These are phyloP conservation scores for Cajanus cajan DNA, from an alignment of 306 rosid genomes.

Conservation along the genomic window DNA sequence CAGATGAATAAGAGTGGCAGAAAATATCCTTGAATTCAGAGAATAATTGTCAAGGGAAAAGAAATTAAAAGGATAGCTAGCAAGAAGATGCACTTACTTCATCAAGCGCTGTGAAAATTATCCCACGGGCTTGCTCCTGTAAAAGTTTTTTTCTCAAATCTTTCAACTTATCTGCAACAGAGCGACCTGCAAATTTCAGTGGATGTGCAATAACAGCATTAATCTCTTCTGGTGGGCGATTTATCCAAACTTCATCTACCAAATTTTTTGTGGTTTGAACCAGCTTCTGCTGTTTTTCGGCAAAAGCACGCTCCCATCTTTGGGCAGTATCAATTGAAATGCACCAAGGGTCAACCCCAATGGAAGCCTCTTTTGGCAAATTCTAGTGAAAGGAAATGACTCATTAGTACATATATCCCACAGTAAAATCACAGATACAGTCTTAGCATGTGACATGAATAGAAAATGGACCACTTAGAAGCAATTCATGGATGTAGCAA, in stretches of 20 bases:
- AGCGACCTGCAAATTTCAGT: conserved; percentile 71
- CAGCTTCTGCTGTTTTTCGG: conserved; percentile 72
- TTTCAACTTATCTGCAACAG: conserved; percentile 77
- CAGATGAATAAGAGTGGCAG: conserved; percentile 1
- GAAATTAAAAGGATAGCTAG: neutral
- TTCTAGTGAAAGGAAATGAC: conserved; percentile 50
- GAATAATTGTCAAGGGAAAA: neutral
- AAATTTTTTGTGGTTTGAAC: conserved; percentile 77
- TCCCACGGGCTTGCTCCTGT: conserved; percentile 59
- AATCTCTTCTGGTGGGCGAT: conserved; percentile 56
- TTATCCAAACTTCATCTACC: conserved; percentile 92
- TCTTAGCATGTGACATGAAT: neutral
- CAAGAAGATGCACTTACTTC: conserved; percentile 57
- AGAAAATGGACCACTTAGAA: conserved; percentile 1
- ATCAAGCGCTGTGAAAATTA: conserved; percentile 81
- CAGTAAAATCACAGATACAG: conserved; percentile 10
- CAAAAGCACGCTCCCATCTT: conserved; percentile 77
- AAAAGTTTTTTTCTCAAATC: conserved; percentile 65
- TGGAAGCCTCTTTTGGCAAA: conserved; percentile 59
- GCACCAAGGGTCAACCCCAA: conserved; percentile 98
- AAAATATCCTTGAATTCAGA: neutral
- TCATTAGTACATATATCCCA: conserved; percentile 18
- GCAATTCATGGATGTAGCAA: neutral
- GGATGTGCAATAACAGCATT: conserved; percentile 69
- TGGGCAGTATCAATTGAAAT: conserved; percentile 79